These are phyloP conservation scores for Plectranthus barbatus DNA, from an alignment of 257 asterid species.

Conservation along the genomic window DNA sequence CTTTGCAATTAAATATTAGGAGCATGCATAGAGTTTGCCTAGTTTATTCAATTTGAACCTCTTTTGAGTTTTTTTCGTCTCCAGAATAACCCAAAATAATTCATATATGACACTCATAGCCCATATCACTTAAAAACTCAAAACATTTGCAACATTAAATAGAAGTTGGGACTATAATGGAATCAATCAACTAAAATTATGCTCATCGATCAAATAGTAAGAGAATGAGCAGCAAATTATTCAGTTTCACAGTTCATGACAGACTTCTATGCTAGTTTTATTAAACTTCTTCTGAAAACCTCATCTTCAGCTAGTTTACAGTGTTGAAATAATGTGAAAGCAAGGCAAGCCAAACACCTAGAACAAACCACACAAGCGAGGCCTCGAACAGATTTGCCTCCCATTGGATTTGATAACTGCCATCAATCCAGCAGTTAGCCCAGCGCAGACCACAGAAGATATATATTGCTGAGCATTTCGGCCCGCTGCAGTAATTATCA, in stretches of 20 bases:
- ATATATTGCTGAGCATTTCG: constrained; percentile 47
- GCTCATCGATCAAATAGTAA: neutral
- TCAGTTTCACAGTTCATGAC: neutral
- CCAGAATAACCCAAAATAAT: too few relatives aligned
- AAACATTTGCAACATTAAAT: too few relatives aligned
- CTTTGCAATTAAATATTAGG: too few relatives aligned
- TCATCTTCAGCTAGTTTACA: constrained; percentile 1
- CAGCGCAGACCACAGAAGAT: constrained; percentile 70
- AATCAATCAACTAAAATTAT: neutral
- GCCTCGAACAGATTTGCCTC: constrained; percentile 86
- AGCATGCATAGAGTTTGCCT: too few relatives aligned
- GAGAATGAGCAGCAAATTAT: neutral
- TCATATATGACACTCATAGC: too few relatives aligned
- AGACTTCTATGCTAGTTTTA: neutral
- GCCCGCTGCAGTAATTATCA: constrained; percentile 41
- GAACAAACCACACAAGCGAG: constrained; percentile 84
- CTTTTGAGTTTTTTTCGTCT: too few relatives aligned
- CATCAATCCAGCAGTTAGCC: constrained; percentile 75
- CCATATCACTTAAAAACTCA: too few relatives aligned
- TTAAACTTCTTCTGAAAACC: neutral
- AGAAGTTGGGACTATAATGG: too few relatives aligned
- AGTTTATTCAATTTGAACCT: too few relatives aligned
- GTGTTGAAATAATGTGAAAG: neutral
- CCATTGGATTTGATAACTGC: constrained; percentile 82
- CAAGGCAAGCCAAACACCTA: constrained; percentile 13